Conservation (phyloP, 148 eudicot species). For the Mesembryanthemum crystallinum region DNA sequence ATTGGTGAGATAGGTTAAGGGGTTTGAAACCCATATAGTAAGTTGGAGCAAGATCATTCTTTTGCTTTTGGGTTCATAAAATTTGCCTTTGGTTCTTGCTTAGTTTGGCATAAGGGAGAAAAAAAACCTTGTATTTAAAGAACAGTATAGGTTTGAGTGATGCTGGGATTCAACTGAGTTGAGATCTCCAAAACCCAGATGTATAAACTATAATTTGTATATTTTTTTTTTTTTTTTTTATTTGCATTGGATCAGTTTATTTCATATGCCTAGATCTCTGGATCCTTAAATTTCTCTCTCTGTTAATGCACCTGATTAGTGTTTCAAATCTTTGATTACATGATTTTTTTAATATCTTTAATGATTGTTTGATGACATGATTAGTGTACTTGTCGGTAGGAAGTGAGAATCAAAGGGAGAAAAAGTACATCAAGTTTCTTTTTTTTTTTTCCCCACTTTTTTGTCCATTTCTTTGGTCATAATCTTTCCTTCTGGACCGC, state of each 20-base stretch:
- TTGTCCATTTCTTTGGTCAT: slow-evolving; percentile 23
- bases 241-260: slow-evolving; percentile 18
- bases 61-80: slow-evolving; percentile 27
- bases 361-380: slow-evolving; percentile 15
- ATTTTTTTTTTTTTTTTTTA: too few species aligned
- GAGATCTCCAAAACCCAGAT: slow-evolving; percentile 17
- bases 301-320: too few species aligned
- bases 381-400: slow-evolving; percentile 32
- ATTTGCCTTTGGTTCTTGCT: slow-evolving; percentile 18
- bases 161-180: slow-evolving; percentile 16
- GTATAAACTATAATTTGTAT: slow-evolving; percentile 22
- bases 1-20: slow-evolving; percentile 21
- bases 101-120: slow-evolving; percentile 14
- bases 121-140: slow-evolving; percentile 21
- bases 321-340: background rate
- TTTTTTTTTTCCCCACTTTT: slow-evolving; percentile 2
- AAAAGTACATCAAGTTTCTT: background rate
- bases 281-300: background rate
- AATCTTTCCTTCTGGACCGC: slow-evolving; percentile 14
- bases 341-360: too few species aligned
- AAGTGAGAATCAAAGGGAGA: slow-evolving; percentile 3
- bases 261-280: slow-evolving; percentile 8
- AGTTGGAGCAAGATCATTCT: slow-evolving; percentile 17
- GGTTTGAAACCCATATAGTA: slow-evolving; percentile 22
- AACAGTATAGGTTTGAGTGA: slow-evolving; percentile 18